Evolutionary conservation across 176 grass and related monocot species (phyloP), one percentile per base, ranked within the genome.

Genomic region (Tillandsia leiboldiana): DNA sequence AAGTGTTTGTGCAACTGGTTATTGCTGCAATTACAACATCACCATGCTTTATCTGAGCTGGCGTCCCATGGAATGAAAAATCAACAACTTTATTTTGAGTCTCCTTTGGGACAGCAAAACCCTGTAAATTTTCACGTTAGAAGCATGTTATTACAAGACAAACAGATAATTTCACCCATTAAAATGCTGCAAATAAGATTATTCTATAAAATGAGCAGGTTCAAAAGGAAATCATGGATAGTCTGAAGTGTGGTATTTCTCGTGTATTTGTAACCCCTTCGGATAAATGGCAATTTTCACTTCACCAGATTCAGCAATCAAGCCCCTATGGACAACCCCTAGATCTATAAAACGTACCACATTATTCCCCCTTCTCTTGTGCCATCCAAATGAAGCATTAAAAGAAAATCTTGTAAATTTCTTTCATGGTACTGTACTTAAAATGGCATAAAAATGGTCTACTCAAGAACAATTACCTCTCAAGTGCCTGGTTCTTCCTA

Each of bases 21-120:
- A 99, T 99, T 47, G 94, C 94, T 11, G 94, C 94, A 81, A 99
- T 99, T 23, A 99, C 94, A 85, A 99, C 84, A 86, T 92, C 89
- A 51, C 94, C 94, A 70, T 99, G 94, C 75, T 90, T 99, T 33
- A 99, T 70, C 72, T 90, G 78, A 66, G 94, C 84, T 12, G 86
- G 90, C 6, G 77, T 86, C 51, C 90, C 94, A 27, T 87, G 82
- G 87, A 99, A 99, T 3, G 72, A 87, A 80, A 99, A 99, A 3
- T 93, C 82, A 50, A 75, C 90, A 93, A 88, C 80, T 81, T 99
- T 99, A 67, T 72, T 69, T 69, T 99, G 94, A 3, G 82, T 75
- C 82, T 90, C 94, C 80, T 99, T 99, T 33, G 94, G 94, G 74
- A 99, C 90, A 80, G 89, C 90, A 86, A 93, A 99, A 22, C 94